A percentile compares a stretch with the other conserved stretches of the same genome.
These are phyloP conservation scores for Microbotryomycetes sp. DNA, from an alignment of 1,284 basidiomycete species.

Conservation along the genomic window DNA sequence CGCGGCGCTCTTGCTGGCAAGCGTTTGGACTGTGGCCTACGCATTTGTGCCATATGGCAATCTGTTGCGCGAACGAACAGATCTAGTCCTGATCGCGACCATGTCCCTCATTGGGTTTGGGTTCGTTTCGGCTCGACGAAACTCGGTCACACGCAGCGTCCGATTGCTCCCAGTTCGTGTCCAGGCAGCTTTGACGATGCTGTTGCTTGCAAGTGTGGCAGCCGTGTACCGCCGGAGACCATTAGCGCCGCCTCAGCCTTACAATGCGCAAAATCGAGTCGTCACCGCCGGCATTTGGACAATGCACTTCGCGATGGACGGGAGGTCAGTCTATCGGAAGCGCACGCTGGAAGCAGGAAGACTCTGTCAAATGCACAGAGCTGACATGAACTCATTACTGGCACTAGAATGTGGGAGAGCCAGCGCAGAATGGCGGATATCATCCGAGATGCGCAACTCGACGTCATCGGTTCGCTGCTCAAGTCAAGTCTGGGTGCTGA, in stretches of 20 bases:
- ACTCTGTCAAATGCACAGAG: too few species aligned
- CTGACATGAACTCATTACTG: not conserved
- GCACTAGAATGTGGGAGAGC: constrained; percentile 60
- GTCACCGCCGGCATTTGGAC: constrained; percentile 91
- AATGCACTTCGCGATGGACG: constrained; percentile 58
- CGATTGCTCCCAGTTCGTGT: not conserved
- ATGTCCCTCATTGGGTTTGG: constrained; percentile 42
- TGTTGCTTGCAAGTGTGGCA: constrained; percentile 28
- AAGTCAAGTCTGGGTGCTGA: too few species aligned
- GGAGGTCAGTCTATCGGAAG: not conserved
- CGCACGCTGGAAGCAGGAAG: not conserved
- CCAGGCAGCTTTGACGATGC: constrained; percentile 9
- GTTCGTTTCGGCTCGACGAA: constrained; percentile 12
- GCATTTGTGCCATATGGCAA: constrained; percentile 77
- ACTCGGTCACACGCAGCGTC: constrained; percentile 36
- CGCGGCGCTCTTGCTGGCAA: constrained; percentile 60
- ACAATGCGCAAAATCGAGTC: constrained; percentile 60
- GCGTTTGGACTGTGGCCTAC: constrained; percentile 82
- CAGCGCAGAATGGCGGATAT: constrained; percentile 70
- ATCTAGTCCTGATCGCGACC: constrained; percentile 48
- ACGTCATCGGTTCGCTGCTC: constrained; percentile 39
- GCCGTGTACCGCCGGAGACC: constrained; percentile 4
- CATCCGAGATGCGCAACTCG: constrained; percentile 46
- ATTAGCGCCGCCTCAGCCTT: constrained; percentile 50
- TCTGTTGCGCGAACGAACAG: constrained; percentile 72